phyloP scores from a whole-genome alignment of 1,139 yeast genomes.

The Diutina scorzettiae region DNA sequence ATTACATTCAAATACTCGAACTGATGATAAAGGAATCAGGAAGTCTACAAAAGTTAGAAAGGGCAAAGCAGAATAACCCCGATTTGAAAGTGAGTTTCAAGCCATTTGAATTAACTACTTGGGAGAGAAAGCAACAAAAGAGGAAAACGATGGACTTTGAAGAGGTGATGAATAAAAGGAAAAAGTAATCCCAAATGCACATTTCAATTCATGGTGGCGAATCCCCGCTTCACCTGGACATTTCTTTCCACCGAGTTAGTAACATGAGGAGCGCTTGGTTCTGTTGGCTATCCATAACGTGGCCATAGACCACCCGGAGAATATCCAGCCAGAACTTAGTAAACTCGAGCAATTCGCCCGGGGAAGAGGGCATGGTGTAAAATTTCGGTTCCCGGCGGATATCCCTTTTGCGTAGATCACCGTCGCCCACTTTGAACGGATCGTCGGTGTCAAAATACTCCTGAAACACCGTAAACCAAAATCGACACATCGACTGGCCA shows the following conservation, averaged over 20 bases:
- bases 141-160: too few relatives aligned
- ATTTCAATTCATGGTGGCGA: too few relatives aligned
- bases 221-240: too few relatives aligned
- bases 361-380: conserved; percentile 1
- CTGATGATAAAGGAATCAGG: background rate
- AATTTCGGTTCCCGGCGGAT: conserved; percentile 16
- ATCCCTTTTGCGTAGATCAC: conserved; percentile 15
- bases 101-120: background rate
- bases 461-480: conserved; percentile 49
- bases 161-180: too few relatives aligned
- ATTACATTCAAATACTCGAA: background rate
- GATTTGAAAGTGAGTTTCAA: background rate
- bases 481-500: conserved; percentile 28
- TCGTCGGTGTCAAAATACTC: conserved; percentile 24
- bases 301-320: conserved; percentile 26
- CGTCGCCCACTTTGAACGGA: conserved; percentile 19
- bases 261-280: conserved; percentile 26
- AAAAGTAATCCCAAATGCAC: too few relatives aligned
- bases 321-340: conserved; percentile 40
- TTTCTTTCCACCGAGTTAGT: conserved; percentile 27
- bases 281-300: conserved; percentile 16
- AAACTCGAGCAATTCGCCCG: conserved; percentile 24
- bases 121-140: too few relatives aligned
- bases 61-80: background rate
- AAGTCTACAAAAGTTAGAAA: background rate